These are phyloP conservation scores for Hirsutella minnesotensis DNA, from an alignment of 2,329 filamentous ascomycete genomes.

Conservation along the genomic window DNA sequence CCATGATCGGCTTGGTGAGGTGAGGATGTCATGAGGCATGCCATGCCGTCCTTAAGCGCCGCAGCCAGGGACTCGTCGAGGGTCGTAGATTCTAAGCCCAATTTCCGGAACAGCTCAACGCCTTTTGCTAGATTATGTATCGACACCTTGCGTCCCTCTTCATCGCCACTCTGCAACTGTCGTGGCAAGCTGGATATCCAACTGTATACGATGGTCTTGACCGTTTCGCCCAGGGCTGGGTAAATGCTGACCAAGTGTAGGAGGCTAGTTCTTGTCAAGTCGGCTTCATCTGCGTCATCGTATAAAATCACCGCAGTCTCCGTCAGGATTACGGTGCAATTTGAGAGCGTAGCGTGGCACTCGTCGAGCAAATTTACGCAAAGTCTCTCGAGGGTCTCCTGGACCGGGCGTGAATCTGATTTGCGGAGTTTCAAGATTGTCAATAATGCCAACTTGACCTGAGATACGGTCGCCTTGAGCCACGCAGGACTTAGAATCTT, in stretches of 20 bases:
- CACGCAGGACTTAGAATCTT: constrained; percentile 44
- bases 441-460: constrained; percentile 73
- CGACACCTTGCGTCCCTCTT: constrained; percentile 59
- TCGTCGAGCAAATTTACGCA: constrained; percentile 69
- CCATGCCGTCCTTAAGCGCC: constrained; percentile 64
- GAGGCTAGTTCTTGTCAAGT: constrained; percentile 36
- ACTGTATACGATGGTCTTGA: constrained; percentile 62
- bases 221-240: constrained; percentile 45
- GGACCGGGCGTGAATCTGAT: constrained; percentile 59
- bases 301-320: constrained; percentile 70
- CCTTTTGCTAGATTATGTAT: constrained; percentile 68
- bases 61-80: constrained; percentile 55
- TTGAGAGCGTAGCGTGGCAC: constrained; percentile 60
- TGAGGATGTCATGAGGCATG: constrained; percentile 20
- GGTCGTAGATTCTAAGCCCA: constrained; percentile 52
- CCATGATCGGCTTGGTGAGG: constrained; percentile 10
- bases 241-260: constrained; percentile 52
- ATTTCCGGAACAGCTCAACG: constrained; percentile 50
- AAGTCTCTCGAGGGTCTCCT: constrained; percentile 52
- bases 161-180: constrained; percentile 74
- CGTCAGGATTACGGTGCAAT: constrained; percentile 59
- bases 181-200: constrained; percentile 76
- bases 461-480: constrained; percentile 67
- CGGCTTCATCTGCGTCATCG: constrained; percentile 31
- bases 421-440: constrained; percentile 65